A percentile compares a stretch with the other conserved stretches of the same genome.
phyloP scores from a whole-genome alignment of 2,329 filamentous ascomycete genomes.

The Lecanosticta acicola region DNA sequence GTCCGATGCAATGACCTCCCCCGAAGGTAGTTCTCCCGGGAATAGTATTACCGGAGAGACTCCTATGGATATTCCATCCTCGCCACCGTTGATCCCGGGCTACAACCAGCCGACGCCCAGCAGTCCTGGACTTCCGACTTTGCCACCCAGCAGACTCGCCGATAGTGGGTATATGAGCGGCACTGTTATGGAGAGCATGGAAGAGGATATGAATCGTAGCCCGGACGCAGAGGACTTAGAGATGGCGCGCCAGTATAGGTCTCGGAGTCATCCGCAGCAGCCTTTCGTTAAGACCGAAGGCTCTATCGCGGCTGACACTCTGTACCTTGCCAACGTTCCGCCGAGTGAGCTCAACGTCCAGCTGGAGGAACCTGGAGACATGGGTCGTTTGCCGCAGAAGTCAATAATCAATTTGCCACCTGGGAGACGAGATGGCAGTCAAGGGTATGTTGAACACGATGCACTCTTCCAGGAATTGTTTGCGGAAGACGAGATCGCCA shows the following conservation, averaged over 20 bases:
- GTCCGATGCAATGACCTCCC: conserved; percentile 43
- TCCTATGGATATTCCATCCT: conserved; percentile 79
- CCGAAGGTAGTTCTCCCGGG: conserved; percentile 46
- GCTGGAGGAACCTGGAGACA: conserved; percentile 21
- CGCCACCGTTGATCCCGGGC: conserved; percentile 71
- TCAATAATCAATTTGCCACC: conserved; percentile 19
- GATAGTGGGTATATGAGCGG: conserved; percentile 77
- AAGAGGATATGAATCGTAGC: conserved; percentile 44
- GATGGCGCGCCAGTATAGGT: conserved; percentile 31
- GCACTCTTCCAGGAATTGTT: conserved; percentile 15
- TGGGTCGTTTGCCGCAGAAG: conserved; percentile 22
- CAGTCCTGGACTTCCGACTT: conserved; percentile 63
- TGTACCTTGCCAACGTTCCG: conserved; percentile 9
- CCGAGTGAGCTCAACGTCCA: conserved; percentile 6
- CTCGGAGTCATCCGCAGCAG: conserved; percentile 17
- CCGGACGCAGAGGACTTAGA: conserved; percentile 36
- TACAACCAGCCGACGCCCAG: conserved; percentile 51
- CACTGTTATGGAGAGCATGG: conserved; percentile 62
- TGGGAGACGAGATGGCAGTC: conserved; percentile 4
- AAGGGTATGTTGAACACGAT: conserved; percentile 27
- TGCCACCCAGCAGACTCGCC: conserved; percentile 32
- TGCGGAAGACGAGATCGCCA: conserved; percentile 1
- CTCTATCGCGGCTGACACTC: conserved; percentile 13
- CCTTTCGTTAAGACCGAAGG: conserved; percentile 28
- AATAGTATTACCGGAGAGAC: conserved; percentile 49